Evolutionary conservation across 768 basidiomycete species (phyloP).

Genomic region (Auricularia auricula-judae): DNA sequence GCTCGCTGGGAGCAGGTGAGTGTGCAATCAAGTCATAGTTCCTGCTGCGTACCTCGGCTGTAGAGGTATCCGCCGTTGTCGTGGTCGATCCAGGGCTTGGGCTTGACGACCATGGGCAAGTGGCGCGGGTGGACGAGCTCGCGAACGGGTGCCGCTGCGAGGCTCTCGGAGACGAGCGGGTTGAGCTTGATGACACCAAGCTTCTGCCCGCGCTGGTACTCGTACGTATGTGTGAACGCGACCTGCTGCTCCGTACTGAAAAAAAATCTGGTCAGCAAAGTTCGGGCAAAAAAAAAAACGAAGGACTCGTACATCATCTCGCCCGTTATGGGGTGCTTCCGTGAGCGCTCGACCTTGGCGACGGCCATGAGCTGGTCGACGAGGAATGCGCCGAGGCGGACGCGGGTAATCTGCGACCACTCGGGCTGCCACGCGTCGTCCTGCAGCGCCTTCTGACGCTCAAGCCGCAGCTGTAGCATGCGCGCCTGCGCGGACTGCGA

Average conservation of each 20-base stretch:
- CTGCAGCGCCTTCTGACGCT: constrained; percentile 52
- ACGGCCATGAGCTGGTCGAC: constrained; percentile 78
- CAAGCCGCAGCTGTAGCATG: constrained; percentile 52
- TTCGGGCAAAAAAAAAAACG: constrained; percentile 2
- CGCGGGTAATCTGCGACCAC: constrained; percentile 72
- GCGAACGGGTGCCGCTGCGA: constrained; percentile 61
- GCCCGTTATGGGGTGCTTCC: constrained; percentile 44
- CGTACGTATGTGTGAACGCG: constrained; percentile 86
- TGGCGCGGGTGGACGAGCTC: constrained; percentile 83
- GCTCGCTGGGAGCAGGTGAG: constrained; percentile 26
- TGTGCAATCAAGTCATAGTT: not conserved
- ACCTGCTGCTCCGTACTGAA: constrained; percentile 67
- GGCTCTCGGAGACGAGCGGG: constrained; percentile 60
- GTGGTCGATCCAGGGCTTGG: constrained; percentile 73
- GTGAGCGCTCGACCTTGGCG: constrained; percentile 60
- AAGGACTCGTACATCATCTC: constrained; percentile 40
- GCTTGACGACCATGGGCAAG: constrained; percentile 89
- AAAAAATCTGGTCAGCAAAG: constrained; percentile 4
- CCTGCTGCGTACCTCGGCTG: constrained; percentile 44
- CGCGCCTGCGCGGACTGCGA: constrained; percentile 47
- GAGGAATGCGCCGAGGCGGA: constrained; percentile 72
- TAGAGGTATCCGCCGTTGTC: constrained; percentile 77
- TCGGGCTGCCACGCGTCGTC: constrained; percentile 64
- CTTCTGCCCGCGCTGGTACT: constrained; percentile 87
- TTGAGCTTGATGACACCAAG: constrained; percentile 88